Base-by-base conservation (phyloP, 2,329 filamentous ascomycete species). In the Scolecobasidium constrictum region DNA sequence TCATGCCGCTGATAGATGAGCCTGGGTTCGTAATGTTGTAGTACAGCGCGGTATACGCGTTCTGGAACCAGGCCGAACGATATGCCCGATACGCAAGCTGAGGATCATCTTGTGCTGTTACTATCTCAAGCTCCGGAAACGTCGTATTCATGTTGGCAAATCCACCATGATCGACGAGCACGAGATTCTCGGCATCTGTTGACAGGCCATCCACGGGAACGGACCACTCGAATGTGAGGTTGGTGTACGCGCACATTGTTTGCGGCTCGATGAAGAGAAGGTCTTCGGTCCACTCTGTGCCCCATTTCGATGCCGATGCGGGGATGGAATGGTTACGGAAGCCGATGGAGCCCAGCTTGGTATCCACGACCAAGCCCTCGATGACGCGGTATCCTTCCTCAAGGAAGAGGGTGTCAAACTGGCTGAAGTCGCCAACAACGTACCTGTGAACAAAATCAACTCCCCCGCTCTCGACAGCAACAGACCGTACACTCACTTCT, bases 251-350 rank as follows among this genome's bases (percentile, higher is more conserved):
- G 45, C 68, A 71, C 4, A 53, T 50, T 1, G 65, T 63, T 18
- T 65, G 60, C 0, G 68, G 69, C 46, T 69, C 61, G 9, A 71
- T 47, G 47, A 68, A 72, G 0, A 72, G 58, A 4, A 72, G 37
- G 42, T 72, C 67, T 44, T 73, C 69, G 0, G 55, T 53, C 68
- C 68, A 72, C 2, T 50, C 54, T 5, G 56, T 62, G 0, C 67
- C 68, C 33, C 56, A 57, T 1, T 46, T 20, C 2, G 59, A 46
- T 1, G 50, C 51, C n/a, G n/a, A n/a, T 1, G 47, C 34, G 2
- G 68, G 68, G 0, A 58, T 44, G 0, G 60, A 68, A 45, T 69
- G 66, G 46, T 69, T 69, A 18, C 68, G 58, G 7, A 70, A 63
- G 0, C 67, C 67, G 16, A 71, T 55, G 0, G 65, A 64, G 0